These are phyloP conservation scores for Oryza meridionalis DNA, from an alignment of 176 grass and related monocot genomes.

Conservation along the genomic window DNA sequence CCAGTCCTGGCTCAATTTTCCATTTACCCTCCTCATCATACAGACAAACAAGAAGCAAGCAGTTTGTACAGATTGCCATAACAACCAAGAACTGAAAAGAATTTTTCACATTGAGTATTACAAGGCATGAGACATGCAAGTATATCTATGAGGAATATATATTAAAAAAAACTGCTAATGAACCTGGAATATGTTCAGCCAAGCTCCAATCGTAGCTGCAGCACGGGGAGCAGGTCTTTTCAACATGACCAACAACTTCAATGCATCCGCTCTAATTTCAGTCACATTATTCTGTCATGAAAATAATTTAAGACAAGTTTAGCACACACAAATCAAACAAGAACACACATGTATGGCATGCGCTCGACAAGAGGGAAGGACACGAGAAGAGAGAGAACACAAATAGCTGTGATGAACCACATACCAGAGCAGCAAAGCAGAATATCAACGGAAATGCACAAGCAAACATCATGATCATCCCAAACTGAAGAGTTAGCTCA, in stretches of 20 bases:
- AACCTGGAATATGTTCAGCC: slow-evolving; percentile 99
- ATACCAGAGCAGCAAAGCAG: slow-evolving; percentile 94
- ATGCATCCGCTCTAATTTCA: slow-evolving; percentile 92
- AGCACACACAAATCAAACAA: not conserved
- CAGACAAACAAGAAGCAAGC: slow-evolving; percentile 86
- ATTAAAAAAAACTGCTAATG: slow-evolving; percentile 19
- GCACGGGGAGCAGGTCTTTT: slow-evolving; percentile 81
- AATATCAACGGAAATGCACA: slow-evolving; percentile 95
- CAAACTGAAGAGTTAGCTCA: slow-evolving; percentile 93
- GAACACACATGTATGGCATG: slow-evolving; percentile 5
- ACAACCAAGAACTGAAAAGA: slow-evolving; percentile 86
- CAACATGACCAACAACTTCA: slow-evolving; percentile 92
- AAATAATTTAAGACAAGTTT: not conserved
- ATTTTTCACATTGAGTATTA: slow-evolving; percentile 5
- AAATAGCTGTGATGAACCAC: not conserved
- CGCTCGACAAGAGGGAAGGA: not conserved
- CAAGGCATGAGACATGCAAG: not conserved
- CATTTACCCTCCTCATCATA: slow-evolving; percentile 93
- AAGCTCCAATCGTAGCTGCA: slow-evolving; percentile 93
- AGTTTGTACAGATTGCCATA: slow-evolving; percentile 99
- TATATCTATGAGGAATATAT: not conserved
- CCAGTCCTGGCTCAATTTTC: slow-evolving; percentile 94
- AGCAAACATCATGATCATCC: slow-evolving; percentile 99
- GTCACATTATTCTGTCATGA: slow-evolving; percentile 83
- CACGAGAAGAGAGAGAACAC: not conserved